Evolutionary conservation across 768 basidiomycete genomes (phyloP), one percentile per base, ranked within the genome.

Genomic region (Suillus weaverae): DNA sequence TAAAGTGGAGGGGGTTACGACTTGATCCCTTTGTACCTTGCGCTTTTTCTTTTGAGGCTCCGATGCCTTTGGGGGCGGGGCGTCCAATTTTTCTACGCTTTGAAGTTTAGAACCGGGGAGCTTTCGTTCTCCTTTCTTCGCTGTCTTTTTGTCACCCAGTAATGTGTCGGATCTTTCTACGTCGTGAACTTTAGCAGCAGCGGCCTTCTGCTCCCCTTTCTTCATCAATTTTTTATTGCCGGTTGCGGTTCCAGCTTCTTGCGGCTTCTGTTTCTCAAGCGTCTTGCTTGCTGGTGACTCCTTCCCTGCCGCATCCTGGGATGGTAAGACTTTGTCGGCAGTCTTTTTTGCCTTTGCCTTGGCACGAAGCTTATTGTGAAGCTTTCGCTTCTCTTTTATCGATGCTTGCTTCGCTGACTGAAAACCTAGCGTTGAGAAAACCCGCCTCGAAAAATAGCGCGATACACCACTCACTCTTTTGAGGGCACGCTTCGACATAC

Each of bases 401-500:
- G 75, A 71, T 7, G 70, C 79, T 50, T 80, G 76, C 63, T 83
- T 84, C 10, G 78, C 82, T 79, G 81, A 81, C 86, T 88, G 68
- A 41, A 46, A 57, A 65, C 5, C 1, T 8, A 18, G 16, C 9
- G 18, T 59, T 59, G 5, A 41, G 26, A 59, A 39, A 59, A 1
- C 11, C 3, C 6, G 18, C 38, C 10, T 10, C 41, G 35, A 14
- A n/a, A 54, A 6, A 61, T 18, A 62, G 1, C 33, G 18, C n/a
- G 18, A 55, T 44, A 64, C 4, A 51, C 14, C n/a, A 70, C 81
- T 30, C 69, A 89, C 91, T 76, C 86, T 83, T 74, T 89, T 91
- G 66, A 84, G 76, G 4, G 84, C 84, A 57, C 89, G 83, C 69
- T 86, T 90, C 2, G 89, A 91, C 67, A 74, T 48, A 66, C 73